Percentiles rank a stretch among this genome's conserved stretches.
phyloP scores from a whole-genome alignment of 2,329 filamentous ascomycete species.

The Fusarium sp. region DNA sequence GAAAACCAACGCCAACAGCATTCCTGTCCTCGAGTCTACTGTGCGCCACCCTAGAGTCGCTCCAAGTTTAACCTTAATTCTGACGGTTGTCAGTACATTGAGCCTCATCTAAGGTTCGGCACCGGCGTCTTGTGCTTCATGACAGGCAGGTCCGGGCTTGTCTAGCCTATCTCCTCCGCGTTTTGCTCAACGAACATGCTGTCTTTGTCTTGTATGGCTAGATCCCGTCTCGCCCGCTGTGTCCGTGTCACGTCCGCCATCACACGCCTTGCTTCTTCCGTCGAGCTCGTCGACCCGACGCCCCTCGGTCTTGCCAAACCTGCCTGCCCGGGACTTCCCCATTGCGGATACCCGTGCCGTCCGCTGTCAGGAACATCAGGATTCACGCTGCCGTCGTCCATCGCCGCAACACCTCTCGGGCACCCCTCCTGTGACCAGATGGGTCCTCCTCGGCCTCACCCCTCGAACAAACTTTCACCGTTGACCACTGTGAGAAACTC shows the following conservation, averaged over 20 bases:
- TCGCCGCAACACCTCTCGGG: not conserved
- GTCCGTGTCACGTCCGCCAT: slow-evolving; percentile 19
- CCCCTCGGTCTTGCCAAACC: slow-evolving; percentile 7
- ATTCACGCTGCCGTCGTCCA: not conserved
- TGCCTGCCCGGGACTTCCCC: slow-evolving; percentile 11
- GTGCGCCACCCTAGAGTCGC: slow-evolving; percentile 32
- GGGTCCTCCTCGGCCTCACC: slow-evolving; percentile 3
- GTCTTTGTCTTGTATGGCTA: slow-evolving; percentile 23
- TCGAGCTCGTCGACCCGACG: slow-evolving; percentile 24
- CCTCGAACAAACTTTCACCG: slow-evolving; percentile 30
- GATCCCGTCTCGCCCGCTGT: slow-evolving; percentile 31
- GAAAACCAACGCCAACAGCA: slow-evolving; percentile 18
- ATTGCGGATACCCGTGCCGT: slow-evolving; percentile 6
- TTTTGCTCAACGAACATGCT: slow-evolving; percentile 17
- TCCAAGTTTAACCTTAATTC: slow-evolving; percentile 32
- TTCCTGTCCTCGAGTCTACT: slow-evolving; percentile 28
- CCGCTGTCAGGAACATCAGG: not conserved
- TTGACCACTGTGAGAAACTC: slow-evolving; percentile 29
- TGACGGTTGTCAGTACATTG: slow-evolving; percentile 25
- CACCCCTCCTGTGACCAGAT: slow-evolving; percentile 8
- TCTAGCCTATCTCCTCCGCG: slow-evolving; percentile 25
- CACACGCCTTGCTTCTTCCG: slow-evolving; percentile 31
- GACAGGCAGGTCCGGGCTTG: slow-evolving; percentile 23
- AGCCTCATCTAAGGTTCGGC: slow-evolving; percentile 36
- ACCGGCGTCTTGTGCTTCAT: slow-evolving; percentile 23